Conservation (phyloP, 208 protist genomes). For the Herpetomonas tarakana region DNA sequence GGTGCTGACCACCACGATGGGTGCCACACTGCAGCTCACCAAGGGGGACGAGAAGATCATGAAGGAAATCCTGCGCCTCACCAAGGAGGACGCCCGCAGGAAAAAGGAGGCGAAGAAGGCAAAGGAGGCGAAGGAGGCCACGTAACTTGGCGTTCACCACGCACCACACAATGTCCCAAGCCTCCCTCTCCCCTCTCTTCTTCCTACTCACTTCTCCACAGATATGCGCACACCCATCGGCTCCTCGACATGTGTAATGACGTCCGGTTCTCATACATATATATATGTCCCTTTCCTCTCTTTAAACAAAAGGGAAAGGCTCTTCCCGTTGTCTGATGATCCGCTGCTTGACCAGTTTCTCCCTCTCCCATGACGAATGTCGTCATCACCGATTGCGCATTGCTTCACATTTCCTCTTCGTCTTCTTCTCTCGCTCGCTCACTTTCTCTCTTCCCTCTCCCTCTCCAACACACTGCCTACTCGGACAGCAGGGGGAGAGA, state of each 20-base stretch:
- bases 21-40: conserved; percentile 31
- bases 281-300: not conserved
- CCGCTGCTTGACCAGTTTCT: no score
- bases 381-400: no score
- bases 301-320: no score
- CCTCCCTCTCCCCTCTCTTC: no score
- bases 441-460: conserved; percentile 1
- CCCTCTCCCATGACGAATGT: no score
- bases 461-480: not conserved
- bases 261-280: not conserved
- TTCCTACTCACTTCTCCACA: no score
- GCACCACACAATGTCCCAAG: no score
- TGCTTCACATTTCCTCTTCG: not conserved
- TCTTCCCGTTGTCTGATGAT: no score
- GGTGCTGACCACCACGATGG: conserved; percentile 24
- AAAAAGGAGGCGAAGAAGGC: conserved; percentile 5
- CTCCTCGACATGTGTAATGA: no score
- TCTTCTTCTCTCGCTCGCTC: not conserved
- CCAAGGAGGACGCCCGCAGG: conserved; percentile 15
- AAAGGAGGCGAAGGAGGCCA: not conserved
- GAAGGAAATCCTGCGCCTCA: conserved; percentile 18
- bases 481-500: no score
- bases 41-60: conserved; percentile 19
- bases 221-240: no score
- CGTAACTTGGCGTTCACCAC: no score